A percentile compares a stretch with the other conserved stretches of the same genome.
These are phyloP conservation scores for Coemansia reversa DNA, from an alignment of 192 early-diverging fungal genomes.

Conservation along the genomic window DNA sequence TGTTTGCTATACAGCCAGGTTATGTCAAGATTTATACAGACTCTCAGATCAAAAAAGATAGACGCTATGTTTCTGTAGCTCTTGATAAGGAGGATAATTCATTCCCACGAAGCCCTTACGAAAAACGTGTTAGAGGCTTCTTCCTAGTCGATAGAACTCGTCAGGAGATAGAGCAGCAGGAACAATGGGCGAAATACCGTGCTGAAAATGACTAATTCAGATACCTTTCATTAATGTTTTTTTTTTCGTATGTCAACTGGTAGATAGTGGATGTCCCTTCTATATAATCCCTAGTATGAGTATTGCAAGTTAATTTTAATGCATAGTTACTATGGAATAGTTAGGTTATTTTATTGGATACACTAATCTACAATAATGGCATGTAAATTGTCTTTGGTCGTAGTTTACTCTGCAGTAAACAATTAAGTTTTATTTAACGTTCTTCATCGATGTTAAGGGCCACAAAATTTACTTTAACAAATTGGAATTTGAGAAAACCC, in stretches of 20 bases:
- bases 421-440: no score
- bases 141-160: slow-evolving; percentile 58
- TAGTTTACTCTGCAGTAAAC: no score
- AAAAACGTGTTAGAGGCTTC: slow-evolving; percentile 70
- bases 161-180: slow-evolving; percentile 25
- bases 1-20: slow-evolving; percentile 69
- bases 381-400: no score
- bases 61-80: slow-evolving; percentile 68
- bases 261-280: neutral
- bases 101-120: slow-evolving; percentile 60
- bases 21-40: slow-evolving; percentile 75
- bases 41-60: slow-evolving; percentile 58
- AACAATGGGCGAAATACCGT: slow-evolving; percentile 41
- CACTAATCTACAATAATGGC: no score
- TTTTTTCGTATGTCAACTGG: neutral
- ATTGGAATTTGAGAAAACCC: no score
- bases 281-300: neutral
- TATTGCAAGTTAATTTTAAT: no score
- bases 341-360: no score
- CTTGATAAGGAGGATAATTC: slow-evolving; percentile 58
- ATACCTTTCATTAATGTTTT: neutral
- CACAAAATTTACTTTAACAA: no score
- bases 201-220: slow-evolving; percentile 11
- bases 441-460: no score
- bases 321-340: no score